These are phyloP conservation scores for Bruguiera sexangula DNA, from an alignment of 345 rosid genomes.

Conservation along the genomic window DNA sequence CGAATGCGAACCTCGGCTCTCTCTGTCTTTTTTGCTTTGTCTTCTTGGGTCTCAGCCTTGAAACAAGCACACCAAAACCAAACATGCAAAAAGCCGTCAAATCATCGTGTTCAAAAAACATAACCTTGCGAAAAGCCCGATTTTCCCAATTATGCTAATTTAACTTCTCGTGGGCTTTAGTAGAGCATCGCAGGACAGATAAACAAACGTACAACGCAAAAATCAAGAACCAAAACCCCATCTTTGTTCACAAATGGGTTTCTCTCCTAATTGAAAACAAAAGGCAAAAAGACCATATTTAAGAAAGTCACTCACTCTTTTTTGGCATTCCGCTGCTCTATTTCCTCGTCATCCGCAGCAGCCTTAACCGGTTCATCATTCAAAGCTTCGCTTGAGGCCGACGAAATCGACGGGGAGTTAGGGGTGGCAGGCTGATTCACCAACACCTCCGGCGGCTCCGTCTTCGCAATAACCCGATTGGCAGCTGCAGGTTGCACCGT, in stretches of 20 bases:
- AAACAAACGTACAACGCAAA: background rate
- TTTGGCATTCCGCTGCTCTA: slow-evolving; percentile 42
- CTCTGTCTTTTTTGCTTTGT: slow-evolving; percentile 79
- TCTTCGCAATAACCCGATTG: slow-evolving; percentile 25
- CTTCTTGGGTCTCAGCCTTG: slow-evolving; percentile 68
- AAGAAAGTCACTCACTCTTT: slow-evolving; percentile 49
- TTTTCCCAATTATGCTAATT: slow-evolving; percentile 5
- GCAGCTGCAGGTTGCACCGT: slow-evolving; percentile 23
- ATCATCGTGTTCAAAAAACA: background rate
- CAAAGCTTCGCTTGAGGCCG: slow-evolving; percentile 69
- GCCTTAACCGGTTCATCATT: slow-evolving; percentile 43
- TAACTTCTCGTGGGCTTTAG: background rate
- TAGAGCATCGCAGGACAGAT: background rate
- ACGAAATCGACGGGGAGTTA: slow-evolving; percentile 79
- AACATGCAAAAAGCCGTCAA: slow-evolving; percentile 6
- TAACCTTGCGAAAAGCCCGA: background rate
- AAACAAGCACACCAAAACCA: slow-evolving; percentile 12
- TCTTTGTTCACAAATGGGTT: slow-evolving; percentile 2
- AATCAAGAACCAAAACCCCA: background rate
- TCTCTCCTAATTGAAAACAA: background rate
- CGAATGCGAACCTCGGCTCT: slow-evolving; percentile 88
- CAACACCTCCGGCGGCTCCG: slow-evolving; percentile 34
- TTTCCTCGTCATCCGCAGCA: slow-evolving; percentile 33
- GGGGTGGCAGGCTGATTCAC: slow-evolving; percentile 71
- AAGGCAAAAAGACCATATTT: background rate